Evolutionary conservation across 208 protist species (phyloP).

Genomic region (Leishmania tarentolae): DNA sequence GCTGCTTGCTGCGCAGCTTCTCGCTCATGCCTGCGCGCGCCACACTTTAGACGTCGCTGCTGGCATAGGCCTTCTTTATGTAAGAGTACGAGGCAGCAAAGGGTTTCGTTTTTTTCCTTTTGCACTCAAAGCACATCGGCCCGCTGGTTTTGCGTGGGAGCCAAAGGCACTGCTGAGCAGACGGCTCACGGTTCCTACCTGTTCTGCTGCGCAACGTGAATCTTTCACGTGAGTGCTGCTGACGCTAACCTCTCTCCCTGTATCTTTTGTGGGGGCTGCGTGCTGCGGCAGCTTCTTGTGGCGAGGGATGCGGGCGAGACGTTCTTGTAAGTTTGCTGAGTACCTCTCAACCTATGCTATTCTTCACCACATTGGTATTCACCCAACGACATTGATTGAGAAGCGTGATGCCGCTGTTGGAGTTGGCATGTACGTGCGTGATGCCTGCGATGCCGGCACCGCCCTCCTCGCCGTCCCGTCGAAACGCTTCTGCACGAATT

Average conservation of each 20-base stretch:
- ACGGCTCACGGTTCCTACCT: neutral
- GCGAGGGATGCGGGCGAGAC: slow-evolving; percentile 32
- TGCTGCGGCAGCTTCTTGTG: neutral
- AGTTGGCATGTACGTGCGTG: slow-evolving; percentile 79
- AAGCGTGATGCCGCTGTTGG: slow-evolving; percentile 72
- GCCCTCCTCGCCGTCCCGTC: slow-evolving; percentile 78
- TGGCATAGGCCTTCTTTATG: neutral
- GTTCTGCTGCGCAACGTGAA: neutral
- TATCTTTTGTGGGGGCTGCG: neutral
- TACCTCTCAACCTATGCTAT: slow-evolving; percentile 89
- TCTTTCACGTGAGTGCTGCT: neutral
- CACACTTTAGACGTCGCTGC: neutral
- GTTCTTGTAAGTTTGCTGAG: slow-evolving; percentile 81
- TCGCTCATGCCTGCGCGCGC: neutral
- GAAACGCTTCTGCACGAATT: slow-evolving; percentile 48
- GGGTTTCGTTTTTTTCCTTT: neutral
- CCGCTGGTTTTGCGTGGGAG: neutral
- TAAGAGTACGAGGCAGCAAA: neutral
- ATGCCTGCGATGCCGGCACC: slow-evolving; percentile 85
- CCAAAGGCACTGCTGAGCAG: neutral
- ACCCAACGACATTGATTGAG: slow-evolving; percentile 83
- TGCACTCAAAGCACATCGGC: neutral
- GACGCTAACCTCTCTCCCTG: neutral
- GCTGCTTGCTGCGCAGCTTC: neutral
- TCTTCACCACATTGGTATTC: slow-evolving; percentile 72